Conservation (phyloP, 2,329 filamentous ascomycete species). For the Penicillium sp. region DNA sequence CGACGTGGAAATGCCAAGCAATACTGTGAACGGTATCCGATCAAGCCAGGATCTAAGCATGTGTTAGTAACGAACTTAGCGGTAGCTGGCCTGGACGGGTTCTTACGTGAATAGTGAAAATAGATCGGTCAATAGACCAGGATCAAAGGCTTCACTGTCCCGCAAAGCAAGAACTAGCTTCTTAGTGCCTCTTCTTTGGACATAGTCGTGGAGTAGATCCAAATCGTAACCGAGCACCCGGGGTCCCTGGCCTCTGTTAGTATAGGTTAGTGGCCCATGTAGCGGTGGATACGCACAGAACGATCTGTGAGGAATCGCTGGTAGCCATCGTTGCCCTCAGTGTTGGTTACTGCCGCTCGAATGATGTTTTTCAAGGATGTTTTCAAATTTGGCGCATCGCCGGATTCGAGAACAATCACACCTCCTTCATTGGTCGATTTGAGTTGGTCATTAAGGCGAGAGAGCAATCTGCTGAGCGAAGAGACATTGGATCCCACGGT, state of each 20-base stretch:
- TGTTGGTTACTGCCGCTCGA: slow-evolving; percentile 40
- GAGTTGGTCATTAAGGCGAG: slow-evolving; percentile 38
- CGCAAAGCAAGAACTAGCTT: slow-evolving; percentile 46
- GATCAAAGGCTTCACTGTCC: slow-evolving; percentile 51
- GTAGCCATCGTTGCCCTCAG: slow-evolving; percentile 40
- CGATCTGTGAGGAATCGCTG: slow-evolving; percentile 40
- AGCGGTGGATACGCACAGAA: slow-evolving; percentile 31
- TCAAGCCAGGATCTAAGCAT: slow-evolving; percentile 58
- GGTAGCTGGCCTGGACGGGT: too few species aligned
- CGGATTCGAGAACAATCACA: slow-evolving; percentile 45
- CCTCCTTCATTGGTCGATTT: slow-evolving; percentile 32
- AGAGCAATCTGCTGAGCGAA: slow-evolving; percentile 39
- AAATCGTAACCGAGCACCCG: slow-evolving; percentile 48
- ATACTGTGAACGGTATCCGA: slow-evolving; percentile 59
- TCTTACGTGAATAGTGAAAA: slow-evolving; percentile 49
- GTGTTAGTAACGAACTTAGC: slow-evolving; percentile 21
- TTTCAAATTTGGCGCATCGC: slow-evolving; percentile 48
- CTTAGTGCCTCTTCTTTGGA: slow-evolving; percentile 36
- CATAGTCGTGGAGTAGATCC: slow-evolving; percentile 46
- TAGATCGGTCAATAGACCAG: slow-evolving; percentile 45
- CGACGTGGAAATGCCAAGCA: slow-evolving; percentile 64
- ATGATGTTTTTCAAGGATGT: slow-evolving; percentile 49
- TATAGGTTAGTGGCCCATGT: neutral
- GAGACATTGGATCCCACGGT: slow-evolving; percentile 47
- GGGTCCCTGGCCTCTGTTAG: slow-evolving; percentile 34